Evolutionary conservation across 2,329 filamentous ascomycete species (phyloP), one percentile per base, ranked within the genome.

Genomic region (Calonectria fujianensis): DNA sequence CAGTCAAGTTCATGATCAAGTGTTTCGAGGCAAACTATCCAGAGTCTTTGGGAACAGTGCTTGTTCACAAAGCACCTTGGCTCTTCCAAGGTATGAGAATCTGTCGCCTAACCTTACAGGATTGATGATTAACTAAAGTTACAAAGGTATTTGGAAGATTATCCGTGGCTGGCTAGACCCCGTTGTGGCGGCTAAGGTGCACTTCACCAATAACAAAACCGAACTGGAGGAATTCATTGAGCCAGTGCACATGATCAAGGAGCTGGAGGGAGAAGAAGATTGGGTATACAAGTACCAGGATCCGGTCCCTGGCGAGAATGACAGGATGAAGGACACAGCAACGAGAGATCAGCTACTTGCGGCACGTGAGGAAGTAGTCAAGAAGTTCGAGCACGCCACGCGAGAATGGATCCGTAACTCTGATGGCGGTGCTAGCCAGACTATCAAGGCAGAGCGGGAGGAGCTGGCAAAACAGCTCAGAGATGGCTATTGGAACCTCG

Each of bases 21-120:
- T 98, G 96, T 85, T 99, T 99, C 83, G 97, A 99, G 87, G 97
- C 97, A 74, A 98, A 99, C 84, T 99, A 98, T 81, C 97, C 97
- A 0, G 97, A 99, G 85, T 96, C 93, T 63, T 90, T 99, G 1
- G 97, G 96, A 35, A 91, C 94, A 2, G 95, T 98, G 3, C 90
- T 98, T 59, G 95, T 99, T 48, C 97, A 99, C 88, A 98, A 98
- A 85, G 93, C 97, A 0, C 97, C 97, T 4, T 99, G 97, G 97
- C 88, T 99, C 59, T 99, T 99, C 87, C 96, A 98, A 88, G 94
- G 95, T 93, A 85, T 70, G 88, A 85, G 29, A 82, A 81, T 24
- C 78, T 84, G n/a, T 16, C 24, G 51, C 32, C n/a, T 13, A 10
- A 1, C 9, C 1, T 14, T 14, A 20, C n/a, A 51, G 39, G 14